These are phyloP conservation scores for Zygotorulaspora chibaensis DNA, from an alignment of 805 yeast genomes.

Conservation along the genomic window DNA sequence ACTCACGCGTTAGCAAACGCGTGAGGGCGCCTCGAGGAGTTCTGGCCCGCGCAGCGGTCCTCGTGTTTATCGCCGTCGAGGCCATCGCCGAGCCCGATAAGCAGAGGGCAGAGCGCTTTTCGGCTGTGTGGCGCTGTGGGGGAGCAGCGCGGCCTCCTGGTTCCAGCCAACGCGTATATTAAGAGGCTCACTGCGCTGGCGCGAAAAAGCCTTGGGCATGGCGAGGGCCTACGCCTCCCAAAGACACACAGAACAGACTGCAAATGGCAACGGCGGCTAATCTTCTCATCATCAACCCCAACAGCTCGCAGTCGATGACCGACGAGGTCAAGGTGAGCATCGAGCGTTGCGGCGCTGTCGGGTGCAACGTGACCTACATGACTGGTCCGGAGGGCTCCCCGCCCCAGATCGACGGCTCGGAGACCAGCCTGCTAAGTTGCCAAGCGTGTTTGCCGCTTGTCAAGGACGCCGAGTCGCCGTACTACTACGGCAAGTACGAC, in stretches of 20 bases:
- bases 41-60: too few species aligned
- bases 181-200: neutral
- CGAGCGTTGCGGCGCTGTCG: constrained; percentile 2
- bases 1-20: too few species aligned
- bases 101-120: too few species aligned
- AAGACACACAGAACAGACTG: neutral
- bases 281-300: constrained; percentile 25
- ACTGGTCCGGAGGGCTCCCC: constrained; percentile 27
- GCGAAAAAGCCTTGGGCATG: neutral
- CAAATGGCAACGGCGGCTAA: neutral
- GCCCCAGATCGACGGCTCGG: constrained; percentile 21
- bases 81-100: too few species aligned
- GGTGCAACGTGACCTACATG: constrained; percentile 8
- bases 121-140: too few species aligned
- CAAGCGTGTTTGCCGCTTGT: constrained; percentile 21
- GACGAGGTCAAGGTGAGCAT: constrained; percentile 15
- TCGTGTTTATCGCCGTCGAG: too few species aligned
- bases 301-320: constrained; percentile 25
- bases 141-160: too few species aligned
- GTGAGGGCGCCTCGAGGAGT: too few species aligned
- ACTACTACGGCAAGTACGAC: constrained; percentile 17
- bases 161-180: too few species aligned
- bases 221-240: neutral
- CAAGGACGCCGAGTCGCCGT: constrained; percentile 9
- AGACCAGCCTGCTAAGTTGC: constrained; percentile 17